Conservation (phyloP, 75 land plant genomes). For the Pinus tabuliformis region DNA sequence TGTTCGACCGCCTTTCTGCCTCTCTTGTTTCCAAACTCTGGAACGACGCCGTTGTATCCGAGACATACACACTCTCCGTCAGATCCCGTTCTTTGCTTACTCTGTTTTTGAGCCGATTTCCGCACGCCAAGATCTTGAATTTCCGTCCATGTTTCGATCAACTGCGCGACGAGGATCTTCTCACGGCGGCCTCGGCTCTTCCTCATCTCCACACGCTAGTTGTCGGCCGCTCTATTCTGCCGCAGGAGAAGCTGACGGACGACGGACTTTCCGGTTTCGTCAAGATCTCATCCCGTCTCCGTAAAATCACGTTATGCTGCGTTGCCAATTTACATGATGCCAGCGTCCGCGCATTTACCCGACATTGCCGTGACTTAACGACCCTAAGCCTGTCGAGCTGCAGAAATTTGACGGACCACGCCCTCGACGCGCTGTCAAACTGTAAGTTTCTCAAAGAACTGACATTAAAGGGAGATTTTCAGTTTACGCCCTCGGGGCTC, state of each 20-base stretch:
- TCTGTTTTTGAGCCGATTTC: conserved; percentile 7
- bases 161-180: conserved; percentile 21
- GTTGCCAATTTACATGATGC: conserved; percentile 16
- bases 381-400: conserved; percentile 11
- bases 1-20: conserved; percentile 23
- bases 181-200: conserved; percentile 4
- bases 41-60: conserved; percentile 24
- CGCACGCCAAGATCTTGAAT: conserved; percentile 16
- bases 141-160: conserved; percentile 20
- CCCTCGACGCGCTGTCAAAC: conserved; percentile 16
- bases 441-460: conserved; percentile 22
- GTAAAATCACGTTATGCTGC: conserved; percentile 13
- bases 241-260: conserved; percentile 19
- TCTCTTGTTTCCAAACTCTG: conserved; percentile 33
- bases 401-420: conserved; percentile 13
- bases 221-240: conserved; percentile 14
- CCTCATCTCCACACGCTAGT: neutral
- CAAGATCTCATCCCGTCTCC: neutral
- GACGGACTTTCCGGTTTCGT: conserved; percentile 21
- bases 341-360: conserved; percentile 10
- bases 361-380: conserved; percentile 12
- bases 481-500: conserved; percentile 30
- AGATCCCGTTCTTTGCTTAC: conserved; percentile 14
- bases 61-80: conserved; percentile 5
- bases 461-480: conserved; percentile 23